phyloP scores from a whole-genome alignment of 1,284 basidiomycete species.

The Trametes hirsuta region DNA sequence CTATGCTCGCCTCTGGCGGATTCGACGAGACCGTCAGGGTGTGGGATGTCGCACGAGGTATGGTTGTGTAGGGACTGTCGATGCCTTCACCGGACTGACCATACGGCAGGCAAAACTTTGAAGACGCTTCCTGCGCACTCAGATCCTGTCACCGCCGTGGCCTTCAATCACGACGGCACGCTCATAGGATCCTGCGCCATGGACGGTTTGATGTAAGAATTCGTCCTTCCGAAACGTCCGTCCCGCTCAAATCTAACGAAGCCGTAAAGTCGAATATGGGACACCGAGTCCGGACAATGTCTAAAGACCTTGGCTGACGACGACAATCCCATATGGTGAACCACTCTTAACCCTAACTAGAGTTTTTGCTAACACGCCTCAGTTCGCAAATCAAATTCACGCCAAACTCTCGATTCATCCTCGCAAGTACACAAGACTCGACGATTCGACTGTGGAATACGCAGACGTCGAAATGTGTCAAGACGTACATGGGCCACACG shows the following conservation, averaged over 20 bases:
- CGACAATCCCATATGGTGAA: conserved; percentile 90
- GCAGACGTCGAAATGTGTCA: conserved; percentile 89
- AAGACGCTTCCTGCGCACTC: conserved; percentile 93
- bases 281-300: conserved; percentile 95
- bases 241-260: conserved; percentile 7
- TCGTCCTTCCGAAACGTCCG: conserved; percentile 34
- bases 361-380: conserved; percentile 12
- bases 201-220: conserved; percentile 88
- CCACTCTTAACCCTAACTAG: conserved; percentile 15
- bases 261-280: conserved; percentile 86
- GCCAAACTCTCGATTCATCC: conserved; percentile 87
- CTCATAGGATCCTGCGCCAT: conserved; percentile 93
- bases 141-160: conserved; percentile 92
- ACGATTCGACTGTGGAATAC: conserved; percentile 95
- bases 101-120: conserved; percentile 66
- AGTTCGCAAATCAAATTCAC: conserved; percentile 90
- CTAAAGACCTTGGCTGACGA: conserved; percentile 96
- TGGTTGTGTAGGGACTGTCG: conserved; percentile 7
- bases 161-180: conserved; percentile 94
- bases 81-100: neutral
- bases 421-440: conserved; percentile 90
- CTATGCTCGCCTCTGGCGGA: conserved; percentile 88
- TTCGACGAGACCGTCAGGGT: conserved; percentile 95
- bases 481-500: conserved; percentile 86
- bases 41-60: conserved; percentile 93